Conservation (phyloP, 495 filamentous ascomycete species). For the Cudoniella acicularis region DNA sequence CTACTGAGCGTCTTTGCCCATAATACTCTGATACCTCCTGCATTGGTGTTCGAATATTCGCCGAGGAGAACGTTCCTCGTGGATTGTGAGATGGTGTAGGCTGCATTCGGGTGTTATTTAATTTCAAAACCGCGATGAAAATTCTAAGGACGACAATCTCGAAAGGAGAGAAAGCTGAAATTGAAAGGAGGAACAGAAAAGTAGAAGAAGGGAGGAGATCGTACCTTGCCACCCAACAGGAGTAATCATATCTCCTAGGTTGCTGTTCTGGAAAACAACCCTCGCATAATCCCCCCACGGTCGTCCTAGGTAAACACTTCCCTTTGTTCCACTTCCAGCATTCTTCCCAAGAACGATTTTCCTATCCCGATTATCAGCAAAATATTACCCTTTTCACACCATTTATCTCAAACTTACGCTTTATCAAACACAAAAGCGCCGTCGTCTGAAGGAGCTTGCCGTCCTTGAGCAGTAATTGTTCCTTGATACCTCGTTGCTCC, state of each 20-base stretch:
- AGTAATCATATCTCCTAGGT: constrained; percentile 51
- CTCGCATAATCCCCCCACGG: constrained; percentile 60
- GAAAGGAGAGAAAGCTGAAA: too few relatives aligned
- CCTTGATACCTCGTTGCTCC: neutral
- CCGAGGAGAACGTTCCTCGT: constrained; percentile 5
- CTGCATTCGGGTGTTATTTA: neutral
- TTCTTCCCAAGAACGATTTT: neutral
- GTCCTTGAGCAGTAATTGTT: constrained; percentile 5
- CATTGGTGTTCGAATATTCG: constrained; percentile 5
- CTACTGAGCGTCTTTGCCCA: constrained; percentile 4
- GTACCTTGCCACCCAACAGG: constrained; percentile 48
- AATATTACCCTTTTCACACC: neutral
- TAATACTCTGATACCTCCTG: neutral
- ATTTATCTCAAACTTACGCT: neutral
- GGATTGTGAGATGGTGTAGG: neutral
- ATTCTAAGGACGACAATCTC: neutral
- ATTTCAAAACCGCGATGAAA: neutral
- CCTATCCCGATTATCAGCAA: neutral
- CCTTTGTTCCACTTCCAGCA: constrained; percentile 27
- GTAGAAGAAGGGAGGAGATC: neutral
- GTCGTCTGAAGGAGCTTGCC: neutral
- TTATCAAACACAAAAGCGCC: constrained; percentile 11
- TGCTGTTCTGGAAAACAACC: constrained; percentile 57
- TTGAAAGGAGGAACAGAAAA: too few relatives aligned
- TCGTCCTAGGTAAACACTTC: constrained; percentile 56